Conservation (phyloP, 768 basidiomycete species). For the Gautieria morchelliformis region DNA sequence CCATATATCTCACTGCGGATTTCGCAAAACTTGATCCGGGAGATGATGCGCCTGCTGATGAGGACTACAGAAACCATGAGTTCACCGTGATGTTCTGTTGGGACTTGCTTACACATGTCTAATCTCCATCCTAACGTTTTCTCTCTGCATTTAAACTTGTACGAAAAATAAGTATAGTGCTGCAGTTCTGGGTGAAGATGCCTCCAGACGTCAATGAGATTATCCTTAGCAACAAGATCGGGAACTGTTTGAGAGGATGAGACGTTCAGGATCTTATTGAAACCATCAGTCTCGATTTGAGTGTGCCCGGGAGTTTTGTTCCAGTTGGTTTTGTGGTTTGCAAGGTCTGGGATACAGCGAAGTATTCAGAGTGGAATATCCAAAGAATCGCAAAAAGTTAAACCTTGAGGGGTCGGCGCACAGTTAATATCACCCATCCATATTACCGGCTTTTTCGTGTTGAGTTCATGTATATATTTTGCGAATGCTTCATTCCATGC, state of each 20-base stretch:
- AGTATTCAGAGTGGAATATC: conserved; percentile 7
- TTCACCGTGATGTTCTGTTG: background rate
- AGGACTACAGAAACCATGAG: conserved; percentile 41
- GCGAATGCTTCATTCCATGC: conserved; percentile 75
- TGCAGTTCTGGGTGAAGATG: conserved; percentile 50
- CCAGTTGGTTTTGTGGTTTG: conserved; percentile 68
- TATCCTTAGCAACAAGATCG: conserved; percentile 23
- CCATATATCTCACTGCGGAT: conserved; percentile 81
- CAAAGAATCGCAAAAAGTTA: conserved; percentile 1
- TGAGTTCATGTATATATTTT: conserved; percentile 57
- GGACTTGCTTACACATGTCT: conserved; percentile 57
- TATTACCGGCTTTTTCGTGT: conserved; percentile 74
- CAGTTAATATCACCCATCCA: conserved; percentile 88
- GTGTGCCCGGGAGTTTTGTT: conserved; percentile 86
- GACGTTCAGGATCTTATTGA: conserved; percentile 51
- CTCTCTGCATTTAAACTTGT: conserved; percentile 66
- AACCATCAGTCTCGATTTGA: conserved; percentile 68
- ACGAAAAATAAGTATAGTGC: conserved; percentile 83
- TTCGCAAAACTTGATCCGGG: conserved; percentile 70
- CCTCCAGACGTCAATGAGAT: conserved; percentile 77
- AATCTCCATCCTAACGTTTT: conserved; percentile 86
- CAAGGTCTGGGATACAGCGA: conserved; percentile 38
- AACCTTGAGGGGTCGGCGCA: conserved; percentile 67
- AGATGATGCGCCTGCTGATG: conserved; percentile 56
- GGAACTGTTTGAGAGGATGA: conserved; percentile 15